Base-by-base conservation (phyloP, 2,329 filamentous ascomycete genomes). In the Penicillium glabrum region DNA sequence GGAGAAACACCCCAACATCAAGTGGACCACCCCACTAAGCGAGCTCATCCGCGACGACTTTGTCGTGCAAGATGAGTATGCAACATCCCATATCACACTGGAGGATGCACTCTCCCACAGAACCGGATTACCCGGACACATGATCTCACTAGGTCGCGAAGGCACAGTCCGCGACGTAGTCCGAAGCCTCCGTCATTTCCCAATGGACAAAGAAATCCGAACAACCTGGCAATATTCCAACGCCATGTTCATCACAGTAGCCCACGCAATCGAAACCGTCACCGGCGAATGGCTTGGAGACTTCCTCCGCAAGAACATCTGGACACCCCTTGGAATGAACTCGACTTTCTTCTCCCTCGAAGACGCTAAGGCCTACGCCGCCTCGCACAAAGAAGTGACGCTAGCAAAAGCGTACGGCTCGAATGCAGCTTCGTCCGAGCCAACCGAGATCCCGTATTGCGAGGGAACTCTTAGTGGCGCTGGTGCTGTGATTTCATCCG, bases 161-260 rank as follows among this genome's bases (percentile, higher is more conserved):
- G 69, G 63, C 1, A 13, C 39, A 41, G 51, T 77, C 2, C 68
- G 70, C 29, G 75, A 79, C 44, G 65, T 75, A 39, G 72, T 77
- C 16, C 70, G 73, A 26, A 70, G 66, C 33, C 63, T 84, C 51
- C 75, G 79, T 3, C 64, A 82, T 61, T 69, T 83, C 5, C 75
- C 72, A 2, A 66, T 79, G 37, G 76, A 69, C 8, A 68, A 69
- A 6, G 61, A 75, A 27, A 68, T 79, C 19, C 73, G 81, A 13
- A 77, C 75, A 0, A 69, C 63, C 11, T 81, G 67, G 48, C 75
- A 81, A 59, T 85, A 85, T 67, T 79, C 75, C 71, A 85, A 85
- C 63, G 68, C 81, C 23, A 80, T 84, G 77, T 85, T 74, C 64
- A 75, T 77, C 35, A 77, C 76, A 1, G 76, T 79, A 0, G 70